These are phyloP conservation scores for Dichotomocladium elegans DNA, from an alignment of 371 early-diverging fungal species.

Conservation along the genomic window DNA sequence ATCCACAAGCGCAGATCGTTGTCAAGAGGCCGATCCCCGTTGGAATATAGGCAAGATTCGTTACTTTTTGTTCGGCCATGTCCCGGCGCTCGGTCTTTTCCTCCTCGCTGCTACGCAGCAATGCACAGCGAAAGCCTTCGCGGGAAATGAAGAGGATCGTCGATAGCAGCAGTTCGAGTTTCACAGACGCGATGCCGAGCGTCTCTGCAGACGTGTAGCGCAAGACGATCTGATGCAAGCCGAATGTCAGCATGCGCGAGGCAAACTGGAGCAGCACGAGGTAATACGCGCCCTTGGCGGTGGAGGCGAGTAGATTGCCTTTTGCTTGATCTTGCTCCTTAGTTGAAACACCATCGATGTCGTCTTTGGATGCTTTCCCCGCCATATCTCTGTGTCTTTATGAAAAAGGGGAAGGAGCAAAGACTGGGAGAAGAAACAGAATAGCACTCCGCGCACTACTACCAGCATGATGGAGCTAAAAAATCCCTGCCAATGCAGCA, in stretches of 20 bases:
- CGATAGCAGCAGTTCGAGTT: conserved; percentile 80
- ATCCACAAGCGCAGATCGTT: conserved; percentile 47
- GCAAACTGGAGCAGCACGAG: conserved; percentile 77
- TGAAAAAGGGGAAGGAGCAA: too few species aligned
- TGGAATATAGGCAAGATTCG: conserved; percentile 79
- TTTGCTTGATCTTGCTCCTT: too few species aligned
- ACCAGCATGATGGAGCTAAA: too few species aligned
- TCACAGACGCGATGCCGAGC: conserved; percentile 81
- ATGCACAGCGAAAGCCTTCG: conserved; percentile 85
- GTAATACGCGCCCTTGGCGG: conserved; percentile 71
- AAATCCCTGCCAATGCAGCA: too few species aligned
- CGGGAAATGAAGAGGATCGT: conserved; percentile 90
- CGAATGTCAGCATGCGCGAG: conserved; percentile 76
- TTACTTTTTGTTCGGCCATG: conserved; percentile 51
- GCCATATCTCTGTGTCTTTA: too few species aligned
- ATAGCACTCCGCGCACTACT: too few species aligned
- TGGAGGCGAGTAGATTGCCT: conserved; percentile 36
- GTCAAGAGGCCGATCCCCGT: conserved; percentile 58
- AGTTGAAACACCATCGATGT: too few species aligned
- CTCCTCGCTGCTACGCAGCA: conserved; percentile 46
- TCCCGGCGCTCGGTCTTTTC: conserved; percentile 10
- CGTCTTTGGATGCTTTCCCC: too few species aligned
- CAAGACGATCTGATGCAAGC: conserved; percentile 73
- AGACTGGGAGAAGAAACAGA: too few species aligned
- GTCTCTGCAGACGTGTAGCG: conserved; percentile 65